Percentiles rank a stretch among this genome's conserved stretches.
These are phyloP conservation scores for Fusarium brevicatenulatum DNA, from an alignment of 2,329 filamentous ascomycete genomes.

Conservation along the genomic window DNA sequence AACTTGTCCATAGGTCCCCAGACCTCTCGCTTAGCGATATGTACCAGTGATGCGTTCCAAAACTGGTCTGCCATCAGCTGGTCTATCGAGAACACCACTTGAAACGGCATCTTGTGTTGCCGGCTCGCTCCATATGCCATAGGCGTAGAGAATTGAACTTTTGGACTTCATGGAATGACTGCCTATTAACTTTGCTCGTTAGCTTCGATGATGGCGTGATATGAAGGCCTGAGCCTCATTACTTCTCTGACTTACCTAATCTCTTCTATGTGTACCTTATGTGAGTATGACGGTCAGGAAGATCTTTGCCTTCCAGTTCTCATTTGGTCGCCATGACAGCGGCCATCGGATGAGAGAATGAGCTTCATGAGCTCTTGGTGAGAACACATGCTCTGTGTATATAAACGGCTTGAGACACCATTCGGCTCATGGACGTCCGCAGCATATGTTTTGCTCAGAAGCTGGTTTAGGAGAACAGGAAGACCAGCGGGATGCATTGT, in stretches of 20 bases:
- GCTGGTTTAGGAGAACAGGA: neutral
- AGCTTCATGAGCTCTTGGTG: neutral
- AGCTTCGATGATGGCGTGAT: neutral
- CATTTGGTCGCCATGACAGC: neutral
- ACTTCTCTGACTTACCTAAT: neutral
- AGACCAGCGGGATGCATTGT: neutral
- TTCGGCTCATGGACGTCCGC: accelerated
- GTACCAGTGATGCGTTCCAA: neutral
- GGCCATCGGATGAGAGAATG: neutral
- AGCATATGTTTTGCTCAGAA: neutral
- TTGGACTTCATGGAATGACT: neutral
- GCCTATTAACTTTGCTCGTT: neutral
- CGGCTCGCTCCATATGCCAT: neutral
- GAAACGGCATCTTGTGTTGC: neutral
- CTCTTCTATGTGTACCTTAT: neutral
- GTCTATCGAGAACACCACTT: neutral
- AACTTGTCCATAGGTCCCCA: neutral
- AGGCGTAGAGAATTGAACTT: neutral
- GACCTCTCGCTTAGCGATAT: neutral
- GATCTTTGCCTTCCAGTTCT: neutral
- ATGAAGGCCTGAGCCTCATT: neutral
- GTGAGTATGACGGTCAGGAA: neutral
- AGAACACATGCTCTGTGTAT: neutral
- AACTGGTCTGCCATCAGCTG: neutral
- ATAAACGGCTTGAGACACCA: neutral